Evolutionary conservation across 164 flowering plant species (phyloP), one percentile per base, ranked within the genome.

Genomic region (Chimonanthus praecox): DNA sequence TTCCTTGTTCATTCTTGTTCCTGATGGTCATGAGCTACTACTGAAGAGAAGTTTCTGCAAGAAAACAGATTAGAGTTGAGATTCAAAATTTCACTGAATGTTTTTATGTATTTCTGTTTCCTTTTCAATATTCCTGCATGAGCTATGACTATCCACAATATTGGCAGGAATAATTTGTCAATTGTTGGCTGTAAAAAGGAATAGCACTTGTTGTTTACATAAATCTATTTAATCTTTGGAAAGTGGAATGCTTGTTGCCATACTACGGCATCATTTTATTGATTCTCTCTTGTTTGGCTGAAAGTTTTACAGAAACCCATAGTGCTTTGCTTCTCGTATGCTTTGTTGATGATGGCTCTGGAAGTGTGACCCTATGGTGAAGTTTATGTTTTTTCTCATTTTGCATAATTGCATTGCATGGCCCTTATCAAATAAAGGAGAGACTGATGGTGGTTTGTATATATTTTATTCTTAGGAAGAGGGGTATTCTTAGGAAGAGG

Each of bases 101-200:
- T 72, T 45, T 18, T 73, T 9, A 73, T 54, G n/a, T 15, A 1
- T 67, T 58, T 67, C 45, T 72, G 65, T 47, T 71, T 67, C 16
- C 11, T 15, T 47, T 6, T 33, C n/a, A 58, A 47, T 72, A 54
- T 71, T 54, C 58, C 44, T 67, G 62, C 68, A 46, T 75, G 54
- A 75, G 71, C 21, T 75, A 65, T 68, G 44, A 13, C 71, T 70
- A 64, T 70, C 50, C 11, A 15, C 43, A 54, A 47, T 45, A 61
- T 58, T 47, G 45, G 67, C 43, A 20, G 72, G 64, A 54, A 54
- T n/a, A 54, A 33, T 33, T 33, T 33, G 33, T 33, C 33, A 1
- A 33, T 33, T 33, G 60, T 54, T 54, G 60, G 60, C 47, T 75
- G 73, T 67, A 67, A 67, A 58, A 71, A 72, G 70, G 71, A 67